A percentile compares a stretch with the other conserved stretches of the same genome.
These are phyloP conservation scores for Podila verticillata DNA, from an alignment of 192 early-diverging fungal species.

Conservation along the genomic window DNA sequence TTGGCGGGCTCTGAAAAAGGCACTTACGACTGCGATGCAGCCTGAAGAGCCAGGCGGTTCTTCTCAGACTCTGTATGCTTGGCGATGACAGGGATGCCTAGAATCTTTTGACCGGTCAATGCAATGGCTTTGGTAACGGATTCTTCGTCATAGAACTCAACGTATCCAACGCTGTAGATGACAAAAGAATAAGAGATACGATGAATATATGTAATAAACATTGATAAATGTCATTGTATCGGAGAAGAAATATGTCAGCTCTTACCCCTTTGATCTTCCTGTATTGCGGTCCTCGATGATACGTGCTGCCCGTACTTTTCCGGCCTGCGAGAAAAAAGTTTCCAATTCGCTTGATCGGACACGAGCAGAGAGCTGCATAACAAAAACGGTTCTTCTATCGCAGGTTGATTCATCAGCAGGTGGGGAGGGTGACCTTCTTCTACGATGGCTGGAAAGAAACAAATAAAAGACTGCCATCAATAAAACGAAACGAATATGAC, in stretches of 20 bases:
- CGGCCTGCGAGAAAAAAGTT: slow-evolving; percentile 86
- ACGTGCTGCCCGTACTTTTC: slow-evolving; percentile 87
- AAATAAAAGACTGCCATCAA: neutral
- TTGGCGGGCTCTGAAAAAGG: neutral
- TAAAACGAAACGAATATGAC: neutral
- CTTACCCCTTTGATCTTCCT: slow-evolving; percentile 87
- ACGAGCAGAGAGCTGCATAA: slow-evolving; percentile 90
- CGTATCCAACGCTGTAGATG: slow-evolving; percentile 86
- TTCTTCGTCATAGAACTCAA: slow-evolving; percentile 92
- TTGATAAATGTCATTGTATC: neutral
- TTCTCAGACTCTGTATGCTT: slow-evolving; percentile 94
- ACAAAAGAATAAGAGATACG: neutral
- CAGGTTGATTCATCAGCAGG: slow-evolving; percentile 79
- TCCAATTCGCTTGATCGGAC: slow-evolving; percentile 81
- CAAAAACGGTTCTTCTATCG: slow-evolving; percentile 94
- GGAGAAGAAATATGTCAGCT: neutral
- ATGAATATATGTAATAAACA: neutral
- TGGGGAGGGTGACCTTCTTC: slow-evolving; percentile 71
- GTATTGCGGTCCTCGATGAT: slow-evolving; percentile 88
- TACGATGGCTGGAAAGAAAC: slow-evolving; percentile 31
- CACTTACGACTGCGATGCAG: slow-evolving; percentile 61
- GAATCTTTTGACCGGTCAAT: slow-evolving; percentile 85
- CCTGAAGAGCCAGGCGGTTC: slow-evolving; percentile 78
- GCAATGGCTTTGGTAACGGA: slow-evolving; percentile 86
- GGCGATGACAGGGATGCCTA: slow-evolving; percentile 94